These are phyloP conservation scores for Canariomyces notabilis DNA, from an alignment of 2,329 filamentous ascomycete species.

Conservation along the genomic window DNA sequence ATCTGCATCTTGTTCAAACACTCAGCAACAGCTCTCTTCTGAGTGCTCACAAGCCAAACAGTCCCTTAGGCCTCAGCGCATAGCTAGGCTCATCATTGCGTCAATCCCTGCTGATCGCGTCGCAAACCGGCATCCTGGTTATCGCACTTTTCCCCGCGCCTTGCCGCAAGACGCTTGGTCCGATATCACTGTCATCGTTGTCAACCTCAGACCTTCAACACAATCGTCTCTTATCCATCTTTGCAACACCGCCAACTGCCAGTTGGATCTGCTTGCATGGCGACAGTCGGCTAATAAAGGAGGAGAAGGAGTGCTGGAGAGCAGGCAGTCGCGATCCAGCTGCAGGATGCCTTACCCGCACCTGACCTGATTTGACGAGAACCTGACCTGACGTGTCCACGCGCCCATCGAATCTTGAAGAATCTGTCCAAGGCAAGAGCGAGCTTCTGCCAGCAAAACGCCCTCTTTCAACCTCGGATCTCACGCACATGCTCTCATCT, in stretches of 20 bases:
- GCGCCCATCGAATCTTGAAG: slow-evolving; percentile 4
- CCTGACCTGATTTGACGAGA: no score
- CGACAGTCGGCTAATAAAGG: slow-evolving; percentile 13
- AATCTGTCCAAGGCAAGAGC: background rate
- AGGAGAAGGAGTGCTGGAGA: slow-evolving; percentile 6
- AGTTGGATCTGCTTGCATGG: slow-evolving; percentile 15
- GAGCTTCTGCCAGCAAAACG: slow-evolving; percentile 3
- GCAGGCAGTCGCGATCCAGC: slow-evolving; percentile 15
- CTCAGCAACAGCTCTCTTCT: background rate
- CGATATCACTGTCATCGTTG: no score
- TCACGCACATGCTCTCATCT: background rate
- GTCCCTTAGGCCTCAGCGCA: background rate
- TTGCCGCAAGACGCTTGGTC: slow-evolving; percentile 8
- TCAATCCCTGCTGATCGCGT: slow-evolving; percentile 22
- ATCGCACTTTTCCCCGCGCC: slow-evolving; percentile 14
- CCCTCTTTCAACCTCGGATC: slow-evolving; percentile 2
- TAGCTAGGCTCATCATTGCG: slow-evolving; percentile 11
- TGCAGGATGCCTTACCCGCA: slow-evolving; percentile 12
- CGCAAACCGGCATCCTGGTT: slow-evolving; percentile 16
- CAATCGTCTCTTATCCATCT: background rate
- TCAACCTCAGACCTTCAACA: no score
- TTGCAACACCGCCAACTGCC: background rate
- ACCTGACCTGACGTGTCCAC: slow-evolving; percentile 23
- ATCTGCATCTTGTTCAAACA: background rate
- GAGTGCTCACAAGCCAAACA: background rate